These are phyloP conservation scores for Yamadazyma nakazawae DNA, from an alignment of 805 yeast genomes.

Conservation along the genomic window DNA sequence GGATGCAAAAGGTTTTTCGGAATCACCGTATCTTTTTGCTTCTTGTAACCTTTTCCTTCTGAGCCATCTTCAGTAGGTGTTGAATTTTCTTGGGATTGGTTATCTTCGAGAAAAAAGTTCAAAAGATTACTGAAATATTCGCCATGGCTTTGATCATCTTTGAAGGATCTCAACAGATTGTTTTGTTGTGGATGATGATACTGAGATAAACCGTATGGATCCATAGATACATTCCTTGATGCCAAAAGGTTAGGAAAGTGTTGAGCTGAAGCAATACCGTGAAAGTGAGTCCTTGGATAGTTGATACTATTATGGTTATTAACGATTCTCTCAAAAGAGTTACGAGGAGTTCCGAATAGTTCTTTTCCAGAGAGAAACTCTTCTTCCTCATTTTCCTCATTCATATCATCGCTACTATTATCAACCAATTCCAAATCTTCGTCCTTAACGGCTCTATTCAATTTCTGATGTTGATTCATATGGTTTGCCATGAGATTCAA, in stretches of 20 bases:
- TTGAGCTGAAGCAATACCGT: constrained; percentile 1
- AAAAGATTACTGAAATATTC: constrained; percentile 45
- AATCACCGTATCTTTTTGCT: constrained; percentile 14
- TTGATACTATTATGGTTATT: constrained; percentile 14
- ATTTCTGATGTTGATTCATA: constrained; percentile 13
- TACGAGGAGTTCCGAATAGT: constrained; percentile 40
- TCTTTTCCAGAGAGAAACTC: constrained; percentile 39
- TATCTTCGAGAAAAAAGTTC: constrained; percentile 51
- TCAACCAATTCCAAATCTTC: constrained; percentile 37
- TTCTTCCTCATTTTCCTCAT: constrained; percentile 22
- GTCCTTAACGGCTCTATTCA: constrained; percentile 19
- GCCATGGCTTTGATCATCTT: constrained; percentile 24
- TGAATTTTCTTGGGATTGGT: constrained; percentile 17
- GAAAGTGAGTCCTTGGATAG: constrained; percentile 5
- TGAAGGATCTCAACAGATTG: constrained; percentile 15
- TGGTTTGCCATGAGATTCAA: constrained; percentile 31
- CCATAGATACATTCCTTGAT: constrained; percentile 22
- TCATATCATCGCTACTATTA: constrained; percentile 28
- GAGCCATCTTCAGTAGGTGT: constrained; percentile 6
- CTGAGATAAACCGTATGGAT: constrained; percentile 39
- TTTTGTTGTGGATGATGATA: constrained; percentile 33
- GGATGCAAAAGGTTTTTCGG: constrained; percentile 48
- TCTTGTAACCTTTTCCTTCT: constrained; percentile 9
- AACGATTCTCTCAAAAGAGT: constrained; percentile 31
- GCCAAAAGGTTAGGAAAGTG: constrained; percentile 13